Conservation (phyloP, 805 yeast species). For the Myxozyma sirexii region DNA sequence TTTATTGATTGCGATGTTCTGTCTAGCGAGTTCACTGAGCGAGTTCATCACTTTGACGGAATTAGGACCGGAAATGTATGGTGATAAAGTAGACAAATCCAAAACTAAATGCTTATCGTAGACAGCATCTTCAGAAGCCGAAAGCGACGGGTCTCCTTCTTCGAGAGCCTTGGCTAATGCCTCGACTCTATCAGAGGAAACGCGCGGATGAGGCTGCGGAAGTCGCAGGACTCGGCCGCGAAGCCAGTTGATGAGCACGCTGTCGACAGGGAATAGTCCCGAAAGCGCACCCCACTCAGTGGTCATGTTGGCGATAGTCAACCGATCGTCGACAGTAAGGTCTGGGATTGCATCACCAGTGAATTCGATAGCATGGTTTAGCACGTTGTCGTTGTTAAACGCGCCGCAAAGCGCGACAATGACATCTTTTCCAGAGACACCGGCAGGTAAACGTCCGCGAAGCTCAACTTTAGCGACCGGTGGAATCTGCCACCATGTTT, state of each 20-base stretch:
- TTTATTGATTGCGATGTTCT: conserved; percentile 80
- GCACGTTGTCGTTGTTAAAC: conserved; percentile 86
- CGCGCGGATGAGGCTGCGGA: conserved; percentile 76
- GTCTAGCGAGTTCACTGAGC: conserved; percentile 67
- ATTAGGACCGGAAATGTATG: conserved; percentile 94
- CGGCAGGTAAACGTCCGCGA: conserved; percentile 75
- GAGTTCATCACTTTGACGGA: conserved; percentile 90
- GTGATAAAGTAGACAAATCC: conserved; percentile 79
- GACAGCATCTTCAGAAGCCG: conserved; percentile 66
- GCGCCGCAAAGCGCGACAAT: conserved; percentile 94
- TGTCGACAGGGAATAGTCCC: conserved; percentile 96
- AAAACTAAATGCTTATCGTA: conserved; percentile 87
- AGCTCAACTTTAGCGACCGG: conserved; percentile 95
- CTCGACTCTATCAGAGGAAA: conserved; percentile 63
- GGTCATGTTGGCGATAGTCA: conserved; percentile 96
- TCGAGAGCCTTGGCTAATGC: conserved; percentile 49
- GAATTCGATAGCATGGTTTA: conserved; percentile 89
- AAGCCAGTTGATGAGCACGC: conserved; percentile 76
- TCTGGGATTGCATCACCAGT: conserved; percentile 75
- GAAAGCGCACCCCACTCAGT: conserved; percentile 99
- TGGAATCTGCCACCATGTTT: conserved; percentile 99
- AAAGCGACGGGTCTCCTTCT: conserved; percentile 19
- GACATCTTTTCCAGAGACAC: conserved; percentile 95
- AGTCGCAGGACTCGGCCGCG: conserved; percentile 59
- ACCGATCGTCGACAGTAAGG: conserved; percentile 76